Base-by-base conservation (phyloP, 2,329 filamentous ascomycete genomes). In the Neurospora sp. region DNA sequence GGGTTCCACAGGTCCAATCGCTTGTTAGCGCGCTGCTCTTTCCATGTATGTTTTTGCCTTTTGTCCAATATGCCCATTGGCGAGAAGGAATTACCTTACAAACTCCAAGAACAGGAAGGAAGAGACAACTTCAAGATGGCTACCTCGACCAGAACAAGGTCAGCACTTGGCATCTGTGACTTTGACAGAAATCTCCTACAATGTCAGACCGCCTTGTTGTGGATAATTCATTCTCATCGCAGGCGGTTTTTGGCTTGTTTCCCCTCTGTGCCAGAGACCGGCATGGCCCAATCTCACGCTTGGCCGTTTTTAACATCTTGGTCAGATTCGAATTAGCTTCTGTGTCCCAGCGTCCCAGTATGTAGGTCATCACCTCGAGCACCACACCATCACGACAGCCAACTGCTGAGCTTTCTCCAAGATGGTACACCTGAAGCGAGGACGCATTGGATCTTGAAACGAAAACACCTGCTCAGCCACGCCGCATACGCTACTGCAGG, bases 401-500 rank as follows among this genome's bases (percentile, higher is more conserved):
- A 62, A 36, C 52, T 5, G 15, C 52, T 17, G 28, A 33, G 23
- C 23, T 17, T 10, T 62, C 52, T 62, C 52, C 52, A 4, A 17
- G 8, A 36, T 33, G 52, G 28, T 33, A 36, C 28, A 62, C 8
- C 52, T n/a, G 15, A 36, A 62, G 52, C 65, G 37, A 67, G 39
- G 52, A 36, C 33, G 28, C 37, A 33, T 39, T 66, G 41, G 38
- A 66, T 68, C 62, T 67, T 73, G 73, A 75, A 75, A 75, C 74
- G 28, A 69, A 67, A 28, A 37, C 23, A 41, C 6, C 62, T 72
- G 73, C 74, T 72, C 73, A 74, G 74, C 74, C 74, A 74, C 74
- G 28, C 37, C 66, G 68, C 52, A 62, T 66, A 69, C 71, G 72
- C 74, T 75, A 75, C 72, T 74, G 74, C 74, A 75, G 74, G 74